Percentiles rank a stretch among this genome's conserved stretches.
phyloP scores from a whole-genome alignment of 2,329 filamentous ascomycete species.

The Fusarium anthophilum region DNA sequence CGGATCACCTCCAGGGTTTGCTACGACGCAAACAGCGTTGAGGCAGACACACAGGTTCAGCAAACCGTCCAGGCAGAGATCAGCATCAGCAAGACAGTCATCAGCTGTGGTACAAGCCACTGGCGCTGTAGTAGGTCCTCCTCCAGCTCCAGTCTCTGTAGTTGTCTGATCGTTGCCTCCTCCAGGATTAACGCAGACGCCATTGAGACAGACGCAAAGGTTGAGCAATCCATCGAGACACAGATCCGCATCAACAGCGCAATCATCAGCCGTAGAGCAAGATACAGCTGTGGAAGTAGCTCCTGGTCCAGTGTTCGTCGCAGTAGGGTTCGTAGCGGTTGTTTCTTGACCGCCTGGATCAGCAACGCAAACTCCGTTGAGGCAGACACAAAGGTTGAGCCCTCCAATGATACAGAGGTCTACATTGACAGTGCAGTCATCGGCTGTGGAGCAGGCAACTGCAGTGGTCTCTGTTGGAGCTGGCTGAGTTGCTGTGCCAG shows the following conservation, averaged over 20 bases:
- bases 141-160: neutral
- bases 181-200: neutral
- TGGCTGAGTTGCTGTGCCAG: neutral
- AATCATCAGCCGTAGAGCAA: neutral
- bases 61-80: neutral
- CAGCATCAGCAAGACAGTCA: neutral
- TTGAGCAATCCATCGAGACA: neutral
- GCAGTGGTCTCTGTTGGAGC: neutral
- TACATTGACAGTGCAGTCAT: neutral
- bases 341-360: neutral
- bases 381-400: neutral
- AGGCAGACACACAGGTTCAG: conserved; percentile 3
- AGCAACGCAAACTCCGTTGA: neutral
- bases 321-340: neutral
- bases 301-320: neutral
- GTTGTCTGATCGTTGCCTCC: neutral
- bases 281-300: neutral
- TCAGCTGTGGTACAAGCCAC: neutral
- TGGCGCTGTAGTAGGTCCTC: neutral
- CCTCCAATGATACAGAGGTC: neutral
- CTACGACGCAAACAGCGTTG: neutral
- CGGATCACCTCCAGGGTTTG: neutral
- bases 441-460: neutral
- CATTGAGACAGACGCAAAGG: neutral
- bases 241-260: neutral